Conservation (phyloP, 2,329 filamentous ascomycete species). For the Pseudogymnoascus sp. region DNA sequence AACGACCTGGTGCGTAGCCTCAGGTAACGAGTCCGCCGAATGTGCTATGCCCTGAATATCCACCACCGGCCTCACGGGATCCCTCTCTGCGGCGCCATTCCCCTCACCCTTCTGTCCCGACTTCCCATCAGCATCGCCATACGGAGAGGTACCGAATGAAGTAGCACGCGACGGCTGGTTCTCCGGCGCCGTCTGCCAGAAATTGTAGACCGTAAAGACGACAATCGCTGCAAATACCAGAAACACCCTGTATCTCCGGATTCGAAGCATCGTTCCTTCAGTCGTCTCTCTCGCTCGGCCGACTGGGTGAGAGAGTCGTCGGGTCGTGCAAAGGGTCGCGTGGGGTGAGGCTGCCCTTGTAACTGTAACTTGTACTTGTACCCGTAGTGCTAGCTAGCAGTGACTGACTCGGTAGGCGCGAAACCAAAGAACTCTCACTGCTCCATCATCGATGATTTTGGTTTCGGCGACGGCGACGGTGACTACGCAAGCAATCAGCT, state of each 20-base stretch:
- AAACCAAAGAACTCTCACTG: not conserved
- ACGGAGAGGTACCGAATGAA: not conserved
- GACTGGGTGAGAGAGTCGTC: not conserved
- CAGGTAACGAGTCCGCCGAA: not conserved
- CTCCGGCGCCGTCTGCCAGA: not conserved
- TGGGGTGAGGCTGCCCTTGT: constrained; percentile 3
- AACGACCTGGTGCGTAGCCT: not conserved
- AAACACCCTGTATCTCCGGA: constrained; percentile 55
- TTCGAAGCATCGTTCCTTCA: constrained; percentile 43
- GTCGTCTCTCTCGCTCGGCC: not conserved
- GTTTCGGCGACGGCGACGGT: not conserved
- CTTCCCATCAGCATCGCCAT: not conserved
- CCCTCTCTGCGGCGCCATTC: not conserved
- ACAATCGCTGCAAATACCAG: constrained; percentile 47
- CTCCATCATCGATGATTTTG: not conserved
- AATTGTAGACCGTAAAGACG: constrained; percentile 32
- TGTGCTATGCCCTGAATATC: not conserved
- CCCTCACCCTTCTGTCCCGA: not conserved
- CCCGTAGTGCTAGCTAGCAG: too few species aligned
- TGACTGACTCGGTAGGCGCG: not conserved
- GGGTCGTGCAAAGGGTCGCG: not conserved
- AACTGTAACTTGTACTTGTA: not conserved
- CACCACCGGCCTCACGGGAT: not conserved
- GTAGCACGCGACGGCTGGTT: not conserved
- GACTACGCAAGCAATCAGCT: not conserved